Base-by-base conservation (phyloP, 75 land plant genomes). In the Cupressus sempervirens region DNA sequence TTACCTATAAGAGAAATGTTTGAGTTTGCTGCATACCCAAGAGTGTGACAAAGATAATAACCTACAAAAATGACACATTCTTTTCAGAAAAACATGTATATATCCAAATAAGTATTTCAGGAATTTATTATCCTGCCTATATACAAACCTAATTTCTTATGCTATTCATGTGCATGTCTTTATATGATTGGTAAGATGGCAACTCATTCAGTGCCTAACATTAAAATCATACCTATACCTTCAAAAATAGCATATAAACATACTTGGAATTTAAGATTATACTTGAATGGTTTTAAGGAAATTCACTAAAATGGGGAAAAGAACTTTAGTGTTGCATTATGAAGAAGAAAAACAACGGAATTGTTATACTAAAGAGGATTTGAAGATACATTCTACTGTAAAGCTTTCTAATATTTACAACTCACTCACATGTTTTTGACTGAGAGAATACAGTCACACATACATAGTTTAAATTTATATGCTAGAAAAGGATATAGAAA, bases 1-100 rank as follows among this genome's bases (percentile, higher is more conserved):
- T 82, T 91, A 96, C 98, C 94, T 79, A 93, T 90, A 34, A 94
- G 86, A 65, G 89, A 84, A 84, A 93, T 85, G 9, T 82, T 38
- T 1, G 76, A 53, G 86, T 75, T 93, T 76, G 89, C 88, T 5
- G 83, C 80, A 67, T 56, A 83, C 10, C 98, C 98, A 82, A 96
- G 88, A 56, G 94, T 88, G 20, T 85, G 88, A 84, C 98, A 96
- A 50, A 92, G 93, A 85, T 76, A 76, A 85, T 93, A 94, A 48
- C 96, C 98, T 96, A 92, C 83, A 89, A 46, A 86, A 86, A 10
- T 43, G 67, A 70, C 35, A 30, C 35, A 30, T 70, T 3, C 74
- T 70, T 34, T 29, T 70, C 74, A 70, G 35, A 70, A 70, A 70
- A 30, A 70, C 32, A 70, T 10, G 14, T 32, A 29, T 70, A 35